Conservation (phyloP, 305 asterid species). For the Solanum hybrid region DNA sequence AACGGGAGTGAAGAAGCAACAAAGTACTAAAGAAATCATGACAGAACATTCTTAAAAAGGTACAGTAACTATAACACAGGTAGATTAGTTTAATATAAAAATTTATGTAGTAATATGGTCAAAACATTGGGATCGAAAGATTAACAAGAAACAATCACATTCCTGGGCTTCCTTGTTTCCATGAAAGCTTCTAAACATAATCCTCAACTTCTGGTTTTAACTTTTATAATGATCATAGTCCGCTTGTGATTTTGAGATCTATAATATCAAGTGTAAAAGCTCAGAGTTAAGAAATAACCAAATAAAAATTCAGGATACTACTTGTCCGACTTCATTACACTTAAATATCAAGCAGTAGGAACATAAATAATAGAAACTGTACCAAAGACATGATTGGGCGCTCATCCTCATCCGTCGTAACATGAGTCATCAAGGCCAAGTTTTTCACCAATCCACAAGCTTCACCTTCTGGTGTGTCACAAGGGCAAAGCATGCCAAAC, state of each 20-base stretch:
- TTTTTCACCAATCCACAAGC: conserved; percentile 95
- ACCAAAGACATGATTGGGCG: conserved; percentile 83
- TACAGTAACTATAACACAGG: background rate
- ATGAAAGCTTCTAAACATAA: background rate
- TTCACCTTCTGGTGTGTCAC: conserved; percentile 99
- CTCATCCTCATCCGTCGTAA: conserved; percentile 92
- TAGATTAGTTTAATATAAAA: background rate
- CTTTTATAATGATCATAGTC: background rate
- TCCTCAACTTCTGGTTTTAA: background rate
- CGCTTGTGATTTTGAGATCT: background rate
- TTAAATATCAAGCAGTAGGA: background rate
- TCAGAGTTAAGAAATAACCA: background rate
- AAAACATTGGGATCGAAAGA: background rate
- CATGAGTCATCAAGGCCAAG: conserved; percentile 96
- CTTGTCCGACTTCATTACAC: background rate
- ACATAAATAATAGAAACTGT: conserved; percentile 16
- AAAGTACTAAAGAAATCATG: background rate
- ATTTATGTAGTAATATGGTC: background rate
- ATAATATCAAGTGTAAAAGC: background rate
- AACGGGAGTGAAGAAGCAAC: background rate
- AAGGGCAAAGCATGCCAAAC: conserved; percentile 99
- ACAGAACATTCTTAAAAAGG: background rate
- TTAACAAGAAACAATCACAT: background rate
- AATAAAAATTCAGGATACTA: background rate
- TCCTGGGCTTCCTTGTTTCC: background rate